Evolutionary conservation across 208 protist species (phyloP), one percentile per base, ranked within the genome.

Genomic region (Crithidia mellificae): DNA sequence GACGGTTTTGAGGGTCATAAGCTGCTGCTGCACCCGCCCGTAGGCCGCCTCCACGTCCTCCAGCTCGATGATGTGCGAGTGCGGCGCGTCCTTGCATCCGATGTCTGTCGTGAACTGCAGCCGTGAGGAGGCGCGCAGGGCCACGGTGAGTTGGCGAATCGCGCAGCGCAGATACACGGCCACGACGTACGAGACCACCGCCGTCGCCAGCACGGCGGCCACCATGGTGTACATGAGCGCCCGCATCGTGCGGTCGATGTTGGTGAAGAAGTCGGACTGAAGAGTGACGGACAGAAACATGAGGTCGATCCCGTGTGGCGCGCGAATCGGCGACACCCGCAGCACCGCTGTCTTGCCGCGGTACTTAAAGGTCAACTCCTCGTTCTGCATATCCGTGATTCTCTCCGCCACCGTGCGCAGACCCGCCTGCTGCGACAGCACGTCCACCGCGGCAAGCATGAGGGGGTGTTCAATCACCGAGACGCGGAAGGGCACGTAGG

Each of bases 201-300:
- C 30, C 3, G 27, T 62, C 19, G 52, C 20, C 0, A 57, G 22
- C 46, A 68, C 49, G 14, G 58, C 50, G 17, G 52, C 34, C 11
- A 73, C 12, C 43, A 72, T 38, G 2, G 61, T 50, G 34, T 65
- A 56, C n/a, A 50, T 58, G 20, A 63, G 49, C 19, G 68, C 19
- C 5, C 65, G 20, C 19, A 71, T 17, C 9, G 63, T 68, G 17
- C 17, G 29, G 44, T 54, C 36, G 36, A 80, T 68, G 20, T n/a
- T 43, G 2, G 51, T 36, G 51, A 74, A 70, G 30, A 69, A 62
- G 43, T 74, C 63, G 27, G 36, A 49, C 44, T 75, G 56, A 9
- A 68, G 30, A 6, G 57, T 62, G 24, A 69, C 68, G 39, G 67
- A 67, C 15, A 80, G 30, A n/a, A 80, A 62, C 20, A 72, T 49